Evolutionary conservation across 192 early-diverging fungal genomes (phyloP).

Genomic region (Rhizophagus clarus): DNA sequence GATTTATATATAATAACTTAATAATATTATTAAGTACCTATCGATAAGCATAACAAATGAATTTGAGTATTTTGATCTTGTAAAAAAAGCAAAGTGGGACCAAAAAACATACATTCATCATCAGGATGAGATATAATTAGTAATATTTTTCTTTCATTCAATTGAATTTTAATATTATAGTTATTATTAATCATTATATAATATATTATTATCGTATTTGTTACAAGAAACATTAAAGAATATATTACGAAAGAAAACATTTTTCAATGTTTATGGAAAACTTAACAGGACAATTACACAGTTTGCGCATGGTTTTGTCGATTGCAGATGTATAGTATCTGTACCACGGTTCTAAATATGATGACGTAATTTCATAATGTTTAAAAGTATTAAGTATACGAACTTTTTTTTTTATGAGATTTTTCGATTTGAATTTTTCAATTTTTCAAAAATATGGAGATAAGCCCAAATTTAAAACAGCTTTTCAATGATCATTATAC

Average conservation of each 20-base stretch:
- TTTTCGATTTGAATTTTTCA: not conserved
- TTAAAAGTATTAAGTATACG: no score
- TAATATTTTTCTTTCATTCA: conserved; percentile 45
- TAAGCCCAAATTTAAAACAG: not conserved
- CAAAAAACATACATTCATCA: conserved; percentile 99
- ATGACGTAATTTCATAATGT: no score
- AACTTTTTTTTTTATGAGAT: no score
- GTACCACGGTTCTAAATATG: no score
- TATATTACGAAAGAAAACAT: not conserved
- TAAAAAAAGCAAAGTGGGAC: conserved; percentile 69
- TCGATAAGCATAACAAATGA: conserved; percentile 81
- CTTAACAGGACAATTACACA: no score
- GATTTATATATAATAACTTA: conserved; percentile 7
- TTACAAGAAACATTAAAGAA: not conserved
- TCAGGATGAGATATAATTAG: conserved; percentile 91
- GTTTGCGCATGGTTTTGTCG: no score
- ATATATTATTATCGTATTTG: not conserved
- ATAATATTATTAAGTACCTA: conserved; percentile 63
- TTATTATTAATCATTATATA: conserved; percentile 2
- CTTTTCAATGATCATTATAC: conserved; percentile 7
- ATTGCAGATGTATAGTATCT: no score
- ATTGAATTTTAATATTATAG: not conserved
- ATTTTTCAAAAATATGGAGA: not conserved
- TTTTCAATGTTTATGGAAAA: not conserved
- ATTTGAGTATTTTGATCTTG: conserved; percentile 56